Evolutionary conservation across 2,329 filamentous ascomycete species (phyloP), one percentile per base, ranked within the genome.

Genomic region (Didymella pomorum): DNA sequence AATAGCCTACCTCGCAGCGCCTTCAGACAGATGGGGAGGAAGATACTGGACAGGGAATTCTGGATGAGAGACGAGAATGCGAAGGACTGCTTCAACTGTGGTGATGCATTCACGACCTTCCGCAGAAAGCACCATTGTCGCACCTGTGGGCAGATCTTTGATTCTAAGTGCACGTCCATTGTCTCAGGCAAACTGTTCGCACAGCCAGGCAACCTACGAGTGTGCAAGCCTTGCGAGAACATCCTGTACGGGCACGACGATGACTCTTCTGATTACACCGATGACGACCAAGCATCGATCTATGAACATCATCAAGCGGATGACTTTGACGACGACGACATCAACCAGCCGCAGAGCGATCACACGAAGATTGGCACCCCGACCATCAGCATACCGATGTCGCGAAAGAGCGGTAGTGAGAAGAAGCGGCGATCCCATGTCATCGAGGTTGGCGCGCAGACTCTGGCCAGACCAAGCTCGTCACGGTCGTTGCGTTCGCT

Each of bases 1-100:
- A 69, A 75, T 56, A 77, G 78, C 61, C 73, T 84, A 52, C 79
- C 80, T 14, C 71, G 65, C 21, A 73, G 62, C 33, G 64, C 72
- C 4, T 69, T 76, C 28, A 71, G 76, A 48, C 89, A 90, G 66
- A 89, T 97, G 82, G 87, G 90, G 62, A 91, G 92, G 69, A 93
- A 94, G 71, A 89, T 99, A 8, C 80, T 98, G 44, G 96, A 91
- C 74, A 95, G 93, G 71, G 93, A 98, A 67, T 98, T 97, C 69
- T 98, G 94, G 95, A 99, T 99, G 95, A 91, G 93, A 59, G 95
- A 99, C 73, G 95, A 98, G 72, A 97, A 96, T 62, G 96, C 94
- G 59, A 98, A 96, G 74, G 94, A 97, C 69, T 99, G 95, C 72
- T 99, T 97, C 74, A 86, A 92, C 43, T 99, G 95, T 70, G 92